Evolutionary conservation across 2,329 filamentous ascomycete genomes (phyloP), one percentile per base, ranked within the genome.

Genomic region (Cordyceps tenuipes): DNA sequence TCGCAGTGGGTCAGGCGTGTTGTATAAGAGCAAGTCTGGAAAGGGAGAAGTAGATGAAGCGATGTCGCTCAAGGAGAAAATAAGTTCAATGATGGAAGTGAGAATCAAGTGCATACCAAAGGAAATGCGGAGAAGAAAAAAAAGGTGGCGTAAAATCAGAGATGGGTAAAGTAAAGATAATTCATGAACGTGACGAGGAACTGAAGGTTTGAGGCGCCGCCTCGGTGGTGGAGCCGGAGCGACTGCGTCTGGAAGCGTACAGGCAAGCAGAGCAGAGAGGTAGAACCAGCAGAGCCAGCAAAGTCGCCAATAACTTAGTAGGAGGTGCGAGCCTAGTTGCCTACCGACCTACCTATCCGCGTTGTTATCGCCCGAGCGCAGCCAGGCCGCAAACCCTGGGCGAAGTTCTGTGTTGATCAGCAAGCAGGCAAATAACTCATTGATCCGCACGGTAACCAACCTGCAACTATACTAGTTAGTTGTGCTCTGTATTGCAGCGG

Each of bases 201-300:
- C 44, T 57, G 54, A 57, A 19, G 53, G 43, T 56, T 56, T 31
- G 43, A 29, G 53, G 53, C 43, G 53, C 26, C 31, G 54, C 44
- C 34, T 48, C 34, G 21, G 31, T n/a, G 13, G 23, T 57, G 54
- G 31, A 41, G 54, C 44, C 44, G 39, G 21, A 29, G 34, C 29
- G 41, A 5, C 8, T 43, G 34, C 12, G 34, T 36, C 34, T 36
- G 34, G 23, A 23, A 23, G 4, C 23, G 23, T 23, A 23, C 23
- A 4, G 2, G 4, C 23, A 23, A 23, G 23, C 23, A 23, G 23
- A 23, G 23, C 23, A 4, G 3, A 23, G 4, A 23, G 23, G 23
- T 23, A 23, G 23, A 36, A 10, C 34, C 1, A 36, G 34, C 34
- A 29, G 29, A 6, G 29, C 5, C 29, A 29, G 29, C 29, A 29